Evolutionary conservation across 306 rosid species (phyloP).

Genomic region (Ochetophila trinervis): DNA sequence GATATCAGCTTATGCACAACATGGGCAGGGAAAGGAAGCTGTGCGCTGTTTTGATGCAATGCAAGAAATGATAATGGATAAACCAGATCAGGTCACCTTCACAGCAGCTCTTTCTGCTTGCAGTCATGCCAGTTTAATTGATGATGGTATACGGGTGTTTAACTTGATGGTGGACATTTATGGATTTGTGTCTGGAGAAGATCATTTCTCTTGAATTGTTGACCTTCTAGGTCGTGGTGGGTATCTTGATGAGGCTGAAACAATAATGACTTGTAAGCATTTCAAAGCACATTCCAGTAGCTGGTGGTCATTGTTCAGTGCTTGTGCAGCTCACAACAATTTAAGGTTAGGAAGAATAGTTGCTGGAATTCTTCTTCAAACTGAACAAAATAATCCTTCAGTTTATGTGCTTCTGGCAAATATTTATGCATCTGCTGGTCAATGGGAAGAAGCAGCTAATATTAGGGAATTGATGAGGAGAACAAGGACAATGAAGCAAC

Average conservation of each 20-base stretch:
- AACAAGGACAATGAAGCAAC: constrained; percentile 46
- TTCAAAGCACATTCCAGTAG: constrained; percentile 56
- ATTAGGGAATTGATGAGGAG: constrained; percentile 51
- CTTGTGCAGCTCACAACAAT: constrained; percentile 77
- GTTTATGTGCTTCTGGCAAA: constrained; percentile 71
- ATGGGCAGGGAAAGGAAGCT: constrained; percentile 72
- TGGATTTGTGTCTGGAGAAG: constrained; percentile 44
- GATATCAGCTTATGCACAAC: constrained; percentile 71
- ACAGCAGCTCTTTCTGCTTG: constrained; percentile 77
- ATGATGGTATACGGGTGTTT: constrained; percentile 54
- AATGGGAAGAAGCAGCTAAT: constrained; percentile 75
- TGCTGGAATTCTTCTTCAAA: constrained; percentile 57
- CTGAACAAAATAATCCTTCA: constrained; percentile 55
- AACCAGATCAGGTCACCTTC: constrained; percentile 72
- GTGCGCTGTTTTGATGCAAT: constrained; percentile 54
- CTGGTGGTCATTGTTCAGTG: constrained; percentile 80
- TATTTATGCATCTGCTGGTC: constrained; percentile 64
- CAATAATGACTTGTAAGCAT: constrained; percentile 39
- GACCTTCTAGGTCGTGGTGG: constrained; percentile 75
- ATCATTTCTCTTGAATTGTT: constrained; percentile 76
- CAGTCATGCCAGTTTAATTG: constrained; percentile 71
- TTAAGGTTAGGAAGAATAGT: constrained; percentile 59
- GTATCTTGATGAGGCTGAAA: constrained; percentile 72
- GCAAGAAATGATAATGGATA: constrained; percentile 38
- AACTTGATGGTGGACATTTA: constrained; percentile 50